Evolutionary conservation across 805 yeast genomes (phyloP).

Genomic region (Candida methanosorbosa): DNA sequence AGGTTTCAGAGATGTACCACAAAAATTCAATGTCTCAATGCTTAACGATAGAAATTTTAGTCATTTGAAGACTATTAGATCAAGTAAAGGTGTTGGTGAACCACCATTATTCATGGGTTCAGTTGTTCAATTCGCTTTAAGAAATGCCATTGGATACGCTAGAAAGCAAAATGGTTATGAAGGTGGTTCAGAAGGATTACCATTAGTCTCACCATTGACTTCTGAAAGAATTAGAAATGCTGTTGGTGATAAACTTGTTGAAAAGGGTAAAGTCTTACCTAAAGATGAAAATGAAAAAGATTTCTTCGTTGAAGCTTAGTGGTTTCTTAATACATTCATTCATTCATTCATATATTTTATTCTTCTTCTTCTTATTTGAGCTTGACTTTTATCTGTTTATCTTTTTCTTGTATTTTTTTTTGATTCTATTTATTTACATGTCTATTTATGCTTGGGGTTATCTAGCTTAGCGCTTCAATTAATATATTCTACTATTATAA

Average conservation of each 20-base stretch:
- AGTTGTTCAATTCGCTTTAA: conserved; percentile 33
- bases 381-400: no score
- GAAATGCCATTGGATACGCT: conserved; percentile 32
- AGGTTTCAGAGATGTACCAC: conserved; percentile 40
- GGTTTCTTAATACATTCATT: no score
- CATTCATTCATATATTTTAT: no score
- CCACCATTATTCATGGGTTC: conserved; percentile 40
- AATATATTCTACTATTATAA: no score
- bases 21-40: conserved; percentile 32
- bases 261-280: conserved; percentile 23
- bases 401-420: background rate
- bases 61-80: conserved; percentile 34
- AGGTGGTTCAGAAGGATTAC: conserved; percentile 14
- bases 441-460: no score
- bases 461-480: no score
- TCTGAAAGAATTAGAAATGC: conserved; percentile 32
- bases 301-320: conserved; percentile 26
- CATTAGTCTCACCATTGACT: conserved; percentile 31
- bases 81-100: conserved; percentile 41
- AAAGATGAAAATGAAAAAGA: conserved; percentile 22
- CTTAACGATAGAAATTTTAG: conserved; percentile 30
- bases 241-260: conserved; percentile 28
- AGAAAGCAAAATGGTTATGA: conserved; percentile 22
- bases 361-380: no score
- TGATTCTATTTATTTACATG: no score